Evolutionary conservation across 257 asterid species (phyloP).

Genomic region (Solanum virginianum): DNA sequence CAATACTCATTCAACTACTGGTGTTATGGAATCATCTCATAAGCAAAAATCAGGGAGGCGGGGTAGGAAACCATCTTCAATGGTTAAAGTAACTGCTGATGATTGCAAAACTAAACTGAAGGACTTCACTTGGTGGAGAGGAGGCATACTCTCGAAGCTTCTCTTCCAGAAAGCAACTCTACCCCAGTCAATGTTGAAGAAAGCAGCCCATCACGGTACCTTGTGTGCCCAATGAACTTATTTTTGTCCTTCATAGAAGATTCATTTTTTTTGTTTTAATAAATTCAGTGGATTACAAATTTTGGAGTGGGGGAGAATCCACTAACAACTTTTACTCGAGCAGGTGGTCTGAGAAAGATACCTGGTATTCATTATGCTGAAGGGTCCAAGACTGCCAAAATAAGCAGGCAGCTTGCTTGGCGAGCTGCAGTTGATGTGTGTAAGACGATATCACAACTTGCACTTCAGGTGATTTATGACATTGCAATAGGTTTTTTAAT

Average conservation of each 20-base stretch:
- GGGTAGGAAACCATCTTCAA: conserved; percentile 41
- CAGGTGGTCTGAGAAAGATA: conserved; percentile 60
- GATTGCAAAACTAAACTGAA: conserved; percentile 20
- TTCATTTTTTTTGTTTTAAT: neutral
- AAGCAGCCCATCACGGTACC: conserved; percentile 58
- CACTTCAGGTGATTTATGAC: conserved; percentile 54
- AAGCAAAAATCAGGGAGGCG: conserved; percentile 65
- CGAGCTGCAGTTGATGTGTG: conserved; percentile 76
- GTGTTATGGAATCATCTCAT: conserved; percentile 48
- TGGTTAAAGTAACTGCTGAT: conserved; percentile 29
- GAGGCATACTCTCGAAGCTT: conserved; percentile 40
- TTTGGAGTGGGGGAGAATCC: neutral
- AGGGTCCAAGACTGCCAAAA: conserved; percentile 43
- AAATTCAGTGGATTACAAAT: neutral
- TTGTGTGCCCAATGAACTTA: neutral
- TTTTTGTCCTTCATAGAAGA: neutral
- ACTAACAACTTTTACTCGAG: neutral
- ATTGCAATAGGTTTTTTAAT: neutral
- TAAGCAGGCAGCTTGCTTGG: conserved; percentile 64
- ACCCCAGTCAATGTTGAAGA: conserved; percentile 40
- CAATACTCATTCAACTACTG: conserved; percentile 26
- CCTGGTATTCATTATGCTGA: conserved; percentile 45
- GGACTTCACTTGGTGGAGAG: conserved; percentile 72
- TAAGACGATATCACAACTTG: conserved; percentile 56
- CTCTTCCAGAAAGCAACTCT: conserved; percentile 46